Evolutionary conservation across 108 stramenopile genomes (phyloP).

Genomic region (Chaetoceros muelleri): DNA sequence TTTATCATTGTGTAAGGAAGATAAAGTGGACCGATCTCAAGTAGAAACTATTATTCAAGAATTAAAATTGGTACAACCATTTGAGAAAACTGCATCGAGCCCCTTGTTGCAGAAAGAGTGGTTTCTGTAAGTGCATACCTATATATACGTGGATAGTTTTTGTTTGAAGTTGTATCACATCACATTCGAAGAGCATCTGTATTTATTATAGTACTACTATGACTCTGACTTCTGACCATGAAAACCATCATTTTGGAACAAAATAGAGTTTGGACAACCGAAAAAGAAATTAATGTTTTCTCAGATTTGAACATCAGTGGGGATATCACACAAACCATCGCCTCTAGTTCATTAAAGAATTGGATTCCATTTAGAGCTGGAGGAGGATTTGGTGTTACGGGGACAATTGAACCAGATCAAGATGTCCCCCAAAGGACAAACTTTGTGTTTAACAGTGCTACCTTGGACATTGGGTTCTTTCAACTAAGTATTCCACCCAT

Average conservation of each 20-base stretch:
- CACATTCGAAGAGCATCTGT: too few species aligned
- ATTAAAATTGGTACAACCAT: background rate
- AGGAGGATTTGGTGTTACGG: constrained; percentile 36
- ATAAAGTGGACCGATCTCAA: background rate
- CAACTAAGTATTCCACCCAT: constrained; percentile 36
- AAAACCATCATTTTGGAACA: background rate
- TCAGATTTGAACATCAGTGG: constrained; percentile 22
- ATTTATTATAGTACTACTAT: background rate
- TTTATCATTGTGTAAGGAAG: background rate
- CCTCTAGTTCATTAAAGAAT: constrained; percentile 22
- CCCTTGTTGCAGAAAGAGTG: constrained; percentile 28
- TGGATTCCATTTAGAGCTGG: constrained; percentile 36
- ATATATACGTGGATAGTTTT: too few species aligned
- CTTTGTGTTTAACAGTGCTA: constrained; percentile 35
- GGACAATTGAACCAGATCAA: constrained; percentile 11
- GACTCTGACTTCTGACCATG: too few species aligned
- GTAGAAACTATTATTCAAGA: constrained; percentile 1
- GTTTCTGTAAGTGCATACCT: constrained; percentile 21
- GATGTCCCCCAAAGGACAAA: constrained; percentile 20
- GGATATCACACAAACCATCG: constrained; percentile 31
- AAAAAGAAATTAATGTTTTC: constrained; percentile 61
- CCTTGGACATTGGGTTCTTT: constrained; percentile 39
- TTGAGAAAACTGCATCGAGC: constrained; percentile 14
- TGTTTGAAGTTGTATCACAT: too few species aligned
- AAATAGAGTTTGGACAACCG: constrained; percentile 37